Base-by-base conservation (phyloP, 768 basidiomycete species). In the Lyophyllum decastes region DNA sequence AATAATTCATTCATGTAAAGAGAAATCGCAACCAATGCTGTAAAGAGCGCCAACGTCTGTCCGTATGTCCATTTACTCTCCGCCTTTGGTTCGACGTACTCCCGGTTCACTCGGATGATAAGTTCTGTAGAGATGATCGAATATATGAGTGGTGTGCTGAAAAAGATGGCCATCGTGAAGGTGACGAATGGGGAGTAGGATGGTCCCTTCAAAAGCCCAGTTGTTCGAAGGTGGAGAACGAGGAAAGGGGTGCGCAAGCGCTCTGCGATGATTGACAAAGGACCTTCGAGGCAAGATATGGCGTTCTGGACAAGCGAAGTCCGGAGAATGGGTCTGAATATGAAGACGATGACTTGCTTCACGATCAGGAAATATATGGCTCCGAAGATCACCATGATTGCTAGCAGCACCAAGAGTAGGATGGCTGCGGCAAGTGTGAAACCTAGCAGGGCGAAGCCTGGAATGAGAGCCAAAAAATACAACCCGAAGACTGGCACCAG, bases 401-500 rank as follows among this genome's bases (percentile, higher is more conserved):
- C 5, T 4, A 30, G 5, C 30, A 30, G 30, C 30, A 30, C 30
- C 30, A 30, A 10, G 10, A 30, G 30, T 4, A 30, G 30, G 30
- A 30, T 30, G 5, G 10, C 4, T 10, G 30, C 10, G 30, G 10
- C 30, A 30, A 30, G 30, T 4, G 30, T 30, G 30, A 30, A 30
- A 30, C 4, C 30, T 5, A 30, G 4, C 30, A 30, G 30, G 30
- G 30, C 30, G 10, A 30, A 30, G 30, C 30, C 30, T 30, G 30
- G 30, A 30, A 30, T 30, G 30, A 30, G 30, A 10, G 30, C 30
- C 5, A 56, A 21, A 17, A 50, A 50, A 24, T 56, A 56, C 12
- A 56, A 25, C 4, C 55, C 49, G 33, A 56, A 12, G 11, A 56
- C 38, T 14, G 55, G 55, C 12, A 56, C 21, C 10, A 25, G 25